A percentile compares a stretch with the other conserved stretches of the same genome.
These are phyloP conservation scores for Stemphylium beticola DNA, from an alignment of 2,329 filamentous ascomycete species.

Conservation along the genomic window DNA sequence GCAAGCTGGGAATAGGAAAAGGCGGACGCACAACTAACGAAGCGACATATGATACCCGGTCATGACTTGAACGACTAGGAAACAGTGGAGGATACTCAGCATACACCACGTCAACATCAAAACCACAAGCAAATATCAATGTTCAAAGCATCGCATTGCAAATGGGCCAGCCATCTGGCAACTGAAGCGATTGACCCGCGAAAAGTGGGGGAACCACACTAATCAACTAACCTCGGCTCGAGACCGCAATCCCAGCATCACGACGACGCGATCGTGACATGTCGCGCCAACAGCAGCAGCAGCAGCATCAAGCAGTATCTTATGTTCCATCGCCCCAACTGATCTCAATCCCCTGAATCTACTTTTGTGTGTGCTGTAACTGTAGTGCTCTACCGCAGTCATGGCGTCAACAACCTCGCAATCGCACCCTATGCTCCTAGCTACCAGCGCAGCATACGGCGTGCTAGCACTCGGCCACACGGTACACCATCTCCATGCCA, in stretches of 20 bases:
- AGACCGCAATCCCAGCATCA: background rate
- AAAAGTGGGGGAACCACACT: conserved; percentile 12
- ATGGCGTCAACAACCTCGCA: conserved; percentile 27
- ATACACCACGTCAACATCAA: background rate
- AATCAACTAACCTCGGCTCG: conserved; percentile 8
- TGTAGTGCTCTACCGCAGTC: background rate
- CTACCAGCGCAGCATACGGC: conserved; percentile 34
- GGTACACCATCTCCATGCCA: conserved; percentile 17
- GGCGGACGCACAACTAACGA: background rate
- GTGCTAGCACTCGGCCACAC: conserved; percentile 44
- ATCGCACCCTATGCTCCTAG: conserved; percentile 39
- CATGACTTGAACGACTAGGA: background rate
- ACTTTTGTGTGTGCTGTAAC: background rate
- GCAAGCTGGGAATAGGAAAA: background rate
- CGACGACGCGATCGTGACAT: conserved; percentile 2
- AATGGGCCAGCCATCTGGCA: background rate
- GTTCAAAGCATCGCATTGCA: background rate
- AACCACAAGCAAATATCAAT: background rate
- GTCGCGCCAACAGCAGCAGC: no score
- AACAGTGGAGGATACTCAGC: background rate
- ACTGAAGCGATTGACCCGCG: background rate
- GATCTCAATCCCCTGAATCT: background rate
- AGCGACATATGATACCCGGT: background rate
- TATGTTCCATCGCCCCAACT: background rate
- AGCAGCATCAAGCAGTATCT: background rate